A percentile compares a stretch with the other conserved stretches of the same genome.
These are phyloP conservation scores for Malbranchea zuffiana DNA, from an alignment of 2,329 filamentous ascomycete genomes.

Conservation along the genomic window DNA sequence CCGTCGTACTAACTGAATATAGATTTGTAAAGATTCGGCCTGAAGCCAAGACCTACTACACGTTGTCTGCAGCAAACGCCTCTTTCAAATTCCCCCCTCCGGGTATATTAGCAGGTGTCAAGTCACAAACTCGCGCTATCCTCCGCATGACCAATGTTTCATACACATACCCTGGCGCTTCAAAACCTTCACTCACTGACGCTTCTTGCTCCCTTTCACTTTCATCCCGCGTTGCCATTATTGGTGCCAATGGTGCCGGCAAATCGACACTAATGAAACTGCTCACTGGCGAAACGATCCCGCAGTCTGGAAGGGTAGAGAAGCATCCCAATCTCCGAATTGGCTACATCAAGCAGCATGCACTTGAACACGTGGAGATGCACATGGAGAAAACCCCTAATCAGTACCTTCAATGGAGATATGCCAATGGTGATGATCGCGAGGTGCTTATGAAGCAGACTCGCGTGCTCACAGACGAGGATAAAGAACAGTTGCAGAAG, in stretches of 20 bases:
- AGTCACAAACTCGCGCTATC: slow-evolving; percentile 86
- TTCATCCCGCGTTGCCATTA: slow-evolving; percentile 89
- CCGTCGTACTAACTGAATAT: slow-evolving; percentile 12
- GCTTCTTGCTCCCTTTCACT: slow-evolving; percentile 80
- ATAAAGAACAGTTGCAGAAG: slow-evolving; percentile 86
- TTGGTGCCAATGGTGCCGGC: slow-evolving; percentile 93
- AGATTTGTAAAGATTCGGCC: slow-evolving; percentile 77
- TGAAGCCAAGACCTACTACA: slow-evolving; percentile 97
- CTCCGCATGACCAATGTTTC: slow-evolving; percentile 87
- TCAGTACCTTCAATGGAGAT: slow-evolving; percentile 98
- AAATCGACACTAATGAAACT: slow-evolving; percentile 98
- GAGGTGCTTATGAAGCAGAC: slow-evolving; percentile 98
- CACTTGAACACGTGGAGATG: slow-evolving; percentile 98
- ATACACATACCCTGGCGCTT: slow-evolving; percentile 82
- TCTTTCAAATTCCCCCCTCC: slow-evolving; percentile 98
- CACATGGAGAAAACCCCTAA: slow-evolving; percentile 98
- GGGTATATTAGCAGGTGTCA: slow-evolving; percentile 87
- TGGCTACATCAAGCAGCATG: slow-evolving; percentile 99
- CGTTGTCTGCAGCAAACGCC: slow-evolving; percentile 72
- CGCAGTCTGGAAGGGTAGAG: slow-evolving; percentile 74
- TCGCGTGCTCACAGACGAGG: slow-evolving; percentile 72
- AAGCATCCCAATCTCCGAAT: slow-evolving; percentile 98
- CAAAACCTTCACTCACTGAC: slow-evolving; percentile 77
- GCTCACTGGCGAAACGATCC: slow-evolving; percentile 82
- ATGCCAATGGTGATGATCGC: slow-evolving; percentile 90